A percentile compares a stretch with the other conserved stretches of the same genome.
These are phyloP conservation scores for Onygena corvina DNA, from an alignment of 2,329 filamentous ascomycete genomes.

Conservation along the genomic window DNA sequence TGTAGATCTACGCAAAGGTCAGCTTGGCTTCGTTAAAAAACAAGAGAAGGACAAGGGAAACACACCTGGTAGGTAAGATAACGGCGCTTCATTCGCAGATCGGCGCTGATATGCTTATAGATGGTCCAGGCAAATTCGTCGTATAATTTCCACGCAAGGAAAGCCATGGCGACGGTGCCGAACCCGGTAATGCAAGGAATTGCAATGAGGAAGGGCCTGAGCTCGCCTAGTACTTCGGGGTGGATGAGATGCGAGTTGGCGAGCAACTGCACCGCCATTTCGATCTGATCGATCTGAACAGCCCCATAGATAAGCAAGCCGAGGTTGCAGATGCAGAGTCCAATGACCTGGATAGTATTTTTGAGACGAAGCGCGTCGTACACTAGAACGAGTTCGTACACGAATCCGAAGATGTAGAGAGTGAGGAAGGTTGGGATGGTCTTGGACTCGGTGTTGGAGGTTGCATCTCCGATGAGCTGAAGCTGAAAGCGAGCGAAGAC, in stretches of 20 bases:
- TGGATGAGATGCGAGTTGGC: conserved; percentile 35
- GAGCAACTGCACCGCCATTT: conserved; percentile 54
- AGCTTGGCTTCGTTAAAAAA: background rate
- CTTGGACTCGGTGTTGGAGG: conserved; percentile 35
- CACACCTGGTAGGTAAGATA: conserved; percentile 90
- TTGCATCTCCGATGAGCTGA: conserved; percentile 34
- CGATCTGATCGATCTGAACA: conserved; percentile 85
- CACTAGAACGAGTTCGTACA: conserved; percentile 80
- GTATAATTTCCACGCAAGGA: conserved; percentile 87
- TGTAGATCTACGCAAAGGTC: conserved; percentile 61
- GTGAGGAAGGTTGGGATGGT: conserved; percentile 91
- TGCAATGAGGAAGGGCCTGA: conserved; percentile 67
- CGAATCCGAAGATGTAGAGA: conserved; percentile 91
- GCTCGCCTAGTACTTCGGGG: conserved; percentile 51
- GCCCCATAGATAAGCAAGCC: conserved; percentile 85
- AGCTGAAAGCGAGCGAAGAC: conserved; percentile 77
- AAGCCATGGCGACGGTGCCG: conserved; percentile 58
- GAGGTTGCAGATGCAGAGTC: conserved; percentile 82
- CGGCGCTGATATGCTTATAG: conserved; percentile 96
- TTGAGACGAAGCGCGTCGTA: conserved; percentile 90
- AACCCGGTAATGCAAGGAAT: conserved; percentile 75
- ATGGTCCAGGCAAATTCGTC: conserved; percentile 99
- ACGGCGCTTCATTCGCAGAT: conserved; percentile 90
- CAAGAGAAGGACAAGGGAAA: conserved; percentile 8
- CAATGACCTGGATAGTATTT: conserved; percentile 97